Evolutionary conservation across 2,329 filamentous ascomycete genomes (phyloP).

Genomic region (Graphium sp.): DNA sequence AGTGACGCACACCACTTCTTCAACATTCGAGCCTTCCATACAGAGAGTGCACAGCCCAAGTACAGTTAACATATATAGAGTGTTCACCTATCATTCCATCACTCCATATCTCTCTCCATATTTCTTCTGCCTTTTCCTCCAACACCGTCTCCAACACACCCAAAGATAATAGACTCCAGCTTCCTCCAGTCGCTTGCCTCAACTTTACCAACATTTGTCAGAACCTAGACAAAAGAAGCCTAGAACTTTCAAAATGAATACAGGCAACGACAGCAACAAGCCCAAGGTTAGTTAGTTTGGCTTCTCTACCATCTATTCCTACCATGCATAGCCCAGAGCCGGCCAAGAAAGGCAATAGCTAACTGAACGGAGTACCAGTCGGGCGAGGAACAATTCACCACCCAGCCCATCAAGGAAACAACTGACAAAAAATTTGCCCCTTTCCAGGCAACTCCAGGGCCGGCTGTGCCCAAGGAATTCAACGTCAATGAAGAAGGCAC

Average conservation of each 20-base stretch:
- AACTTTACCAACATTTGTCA: neutral
- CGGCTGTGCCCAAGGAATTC: constrained; percentile 35
- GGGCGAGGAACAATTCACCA: constrained; percentile 25
- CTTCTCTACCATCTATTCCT: too few relatives aligned
- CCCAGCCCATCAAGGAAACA: constrained; percentile 25
- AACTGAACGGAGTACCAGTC: constrained; percentile 4
- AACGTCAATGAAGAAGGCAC: constrained; percentile 38
- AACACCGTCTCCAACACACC: neutral
- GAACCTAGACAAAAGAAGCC: neutral
- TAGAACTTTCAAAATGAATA: neutral
- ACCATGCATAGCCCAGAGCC: too few relatives aligned
- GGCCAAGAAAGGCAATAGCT: neutral
- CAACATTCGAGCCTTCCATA: too few relatives aligned
- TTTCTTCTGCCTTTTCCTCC: neutral
- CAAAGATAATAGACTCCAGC: neutral
- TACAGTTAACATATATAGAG: too few relatives aligned
- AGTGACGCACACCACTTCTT: too few relatives aligned
- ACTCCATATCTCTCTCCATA: neutral
- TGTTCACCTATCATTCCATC: too few relatives aligned
- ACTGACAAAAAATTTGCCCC: constrained; percentile 30
- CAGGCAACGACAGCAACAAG: neutral
- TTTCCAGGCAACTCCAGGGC: constrained; percentile 39
- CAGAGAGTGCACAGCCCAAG: too few relatives aligned
- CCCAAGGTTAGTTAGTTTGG: neutral
- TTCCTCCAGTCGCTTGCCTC: neutral